Conservation (phyloP, 2,329 filamentous ascomycete genomes). For the Seiridium cupressi region DNA sequence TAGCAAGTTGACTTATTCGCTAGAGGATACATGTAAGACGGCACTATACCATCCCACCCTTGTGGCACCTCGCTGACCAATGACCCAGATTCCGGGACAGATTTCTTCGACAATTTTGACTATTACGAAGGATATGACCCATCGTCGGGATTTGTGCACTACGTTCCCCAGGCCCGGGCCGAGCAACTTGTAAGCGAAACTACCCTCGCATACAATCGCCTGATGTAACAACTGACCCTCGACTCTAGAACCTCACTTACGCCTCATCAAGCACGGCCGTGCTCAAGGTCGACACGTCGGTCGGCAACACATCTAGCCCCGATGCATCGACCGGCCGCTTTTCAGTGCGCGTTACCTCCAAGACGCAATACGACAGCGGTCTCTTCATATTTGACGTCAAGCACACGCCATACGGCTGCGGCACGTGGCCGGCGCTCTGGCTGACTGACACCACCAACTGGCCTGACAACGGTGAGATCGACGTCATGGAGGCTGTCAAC, state of each 20-base stretch:
- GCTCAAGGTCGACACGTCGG: slow-evolving; percentile 59
- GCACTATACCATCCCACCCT: background rate
- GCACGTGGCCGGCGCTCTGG: slow-evolving; percentile 67
- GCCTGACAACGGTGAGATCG: slow-evolving; percentile 65
- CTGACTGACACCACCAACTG: slow-evolving; percentile 59
- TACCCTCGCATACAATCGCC: too few relatives aligned
- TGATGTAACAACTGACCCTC: slow-evolving; percentile 2
- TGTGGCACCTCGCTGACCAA: background rate
- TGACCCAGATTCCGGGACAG: slow-evolving; percentile 41
- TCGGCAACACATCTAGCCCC: slow-evolving; percentile 43
- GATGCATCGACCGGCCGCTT: slow-evolving; percentile 58
- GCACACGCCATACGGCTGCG: slow-evolving; percentile 63
- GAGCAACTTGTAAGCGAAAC: slow-evolving; percentile 34
- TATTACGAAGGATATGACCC: slow-evolving; percentile 52
- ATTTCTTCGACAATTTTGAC: slow-evolving; percentile 55
- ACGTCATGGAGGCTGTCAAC: slow-evolving; percentile 60
- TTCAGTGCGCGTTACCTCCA: slow-evolving; percentile 63
- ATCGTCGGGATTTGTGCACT: slow-evolving; percentile 51
- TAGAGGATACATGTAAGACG: slow-evolving; percentile 48
- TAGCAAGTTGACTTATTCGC: slow-evolving; percentile 41
- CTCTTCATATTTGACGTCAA: slow-evolving; percentile 68
- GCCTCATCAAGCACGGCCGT: slow-evolving; percentile 52
- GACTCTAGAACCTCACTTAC: slow-evolving; percentile 59
- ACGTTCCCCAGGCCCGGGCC: slow-evolving; percentile 44
- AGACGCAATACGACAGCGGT: slow-evolving; percentile 56